These are phyloP conservation scores for Dacryopinax primogenitus DNA, from an alignment of 768 basidiomycete genomes.

Conservation along the genomic window DNA sequence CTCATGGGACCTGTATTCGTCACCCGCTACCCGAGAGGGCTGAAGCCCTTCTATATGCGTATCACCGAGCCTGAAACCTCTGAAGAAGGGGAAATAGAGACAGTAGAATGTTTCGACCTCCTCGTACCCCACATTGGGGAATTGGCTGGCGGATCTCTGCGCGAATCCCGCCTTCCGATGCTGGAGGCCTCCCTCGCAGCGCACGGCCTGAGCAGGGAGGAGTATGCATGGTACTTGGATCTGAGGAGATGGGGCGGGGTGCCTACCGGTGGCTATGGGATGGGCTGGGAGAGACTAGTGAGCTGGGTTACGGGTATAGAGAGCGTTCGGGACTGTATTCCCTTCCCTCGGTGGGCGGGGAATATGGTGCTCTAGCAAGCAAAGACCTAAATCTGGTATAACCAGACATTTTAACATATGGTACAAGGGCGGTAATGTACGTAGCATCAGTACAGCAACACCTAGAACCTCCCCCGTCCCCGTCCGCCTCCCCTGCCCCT, in stretches of 20 bases:
- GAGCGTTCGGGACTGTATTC: constrained; percentile 85
- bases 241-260: constrained; percentile 72
- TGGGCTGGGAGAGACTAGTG: constrained; percentile 87
- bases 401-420: no score
- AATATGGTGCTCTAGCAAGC: constrained; percentile 51
- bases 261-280: constrained; percentile 89
- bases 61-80: constrained; percentile 31
- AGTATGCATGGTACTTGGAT: constrained; percentile 56
- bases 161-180: constrained; percentile 31
- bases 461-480: constrained; percentile 39
- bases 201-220: constrained; percentile 33
- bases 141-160: constrained; percentile 79
- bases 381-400: background rate
- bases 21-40: constrained; percentile 64
- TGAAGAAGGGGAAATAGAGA: constrained; percentile 24
- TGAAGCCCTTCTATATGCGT: constrained; percentile 98
- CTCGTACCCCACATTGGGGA: constrained; percentile 82
- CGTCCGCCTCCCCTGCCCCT: constrained; percentile 38
- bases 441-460: no score
- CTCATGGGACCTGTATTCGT: constrained; percentile 75
- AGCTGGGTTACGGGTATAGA: constrained; percentile 76
- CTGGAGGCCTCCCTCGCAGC: constrained; percentile 32
- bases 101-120: constrained; percentile 92
- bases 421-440: no score
- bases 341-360: constrained; percentile 83